Base-by-base conservation (phyloP, 169 alveolate genomes). In the Eimeria brunetti region DNA sequence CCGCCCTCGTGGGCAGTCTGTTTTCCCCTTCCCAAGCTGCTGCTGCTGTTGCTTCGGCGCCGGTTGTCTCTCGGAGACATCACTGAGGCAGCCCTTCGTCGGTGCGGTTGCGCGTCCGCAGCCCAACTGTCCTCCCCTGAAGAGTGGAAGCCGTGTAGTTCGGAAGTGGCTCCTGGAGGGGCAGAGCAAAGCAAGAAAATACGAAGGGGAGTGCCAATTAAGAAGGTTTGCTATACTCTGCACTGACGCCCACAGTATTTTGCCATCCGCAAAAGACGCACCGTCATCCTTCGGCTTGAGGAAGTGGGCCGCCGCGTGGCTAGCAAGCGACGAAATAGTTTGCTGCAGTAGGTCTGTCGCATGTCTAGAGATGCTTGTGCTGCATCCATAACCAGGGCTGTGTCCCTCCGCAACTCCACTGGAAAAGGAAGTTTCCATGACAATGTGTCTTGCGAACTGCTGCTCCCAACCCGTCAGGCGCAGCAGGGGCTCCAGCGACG, bases 301-400 rank as follows among this genome's bases (percentile, higher is more conserved):
- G 20, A 84, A 84, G 75, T 62, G 91, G 27, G 91, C 91, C 33
- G 91, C 91, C n/a, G 91, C 91, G 62, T 84, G 91, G 78, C 78
- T 84, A 30, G 91, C 91, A 44, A 84, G 91, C 36, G 91, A 56
- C 30, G 91, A 53, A 33, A 84, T 53, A 7, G 91, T 84, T 51
- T 84, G 91, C 76, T 84, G 91, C 76, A 84, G 75, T 56, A 84
- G 76, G 36, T 84, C 91, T 84, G 91, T 84, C 49, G 91, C 91
- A 58, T 84, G 91, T n/a, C 53, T 84, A n/a, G 91, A 84, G 56
- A 84, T 51, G 76, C 91, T 84, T 58, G 76, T 30, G 91, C 91
- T 84, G 46, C 53, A 5, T 49, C 88, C 88, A 51, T 80, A 49
- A 14, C 46, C 27, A 33, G 91, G 76, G 76, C 78, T 58, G 7